Evolutionary conservation across 2,329 filamentous ascomycete genomes (phyloP), one percentile per base, ranked within the genome.

Genomic region (Cladosporium phlei): DNA sequence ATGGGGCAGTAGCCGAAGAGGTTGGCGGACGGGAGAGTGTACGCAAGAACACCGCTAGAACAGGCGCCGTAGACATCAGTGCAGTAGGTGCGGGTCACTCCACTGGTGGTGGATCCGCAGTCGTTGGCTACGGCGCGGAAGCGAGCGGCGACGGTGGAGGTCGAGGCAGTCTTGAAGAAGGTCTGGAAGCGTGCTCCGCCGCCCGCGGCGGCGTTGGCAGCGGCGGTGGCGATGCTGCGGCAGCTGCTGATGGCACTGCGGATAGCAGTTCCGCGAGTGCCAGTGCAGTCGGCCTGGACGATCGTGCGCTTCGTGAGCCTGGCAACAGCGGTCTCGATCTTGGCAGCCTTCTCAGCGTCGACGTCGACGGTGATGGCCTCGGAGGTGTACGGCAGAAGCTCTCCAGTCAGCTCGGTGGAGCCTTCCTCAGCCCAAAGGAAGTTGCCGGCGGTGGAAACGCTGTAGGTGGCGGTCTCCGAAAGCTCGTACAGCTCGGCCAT

Each of bases 1-100:
- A 78, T 63, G 9, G 71, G 68, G 66, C 82, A 85, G 68, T 83
- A 82, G 44, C 76, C 77, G 64, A 84, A 77, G 25, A 47, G 28
- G 62, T 74, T 76, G 28, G 56, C 57, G 11, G 52, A 29, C 0
- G 49, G 50, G 5, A 80, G 65, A 0, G 80, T 83, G 62, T 83
- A 85, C 1, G 82, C 82, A 19, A 85, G 65, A 3, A 81, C 75
- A 37, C 70, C 70, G 34, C 58, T 54, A 4, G 58, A 55, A 55
- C 82, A 85, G 50, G 72, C 73, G 2, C 64, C 61, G 57, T 77
- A 77, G 4, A 71, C 64, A 55, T 85, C 81, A n/a, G 66, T 69
- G 69, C 82, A 85, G 69, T 80, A 79, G 56, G 77, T 78, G 1
- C 62, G 65, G 2, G 78, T 78, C 2, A 61, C 57, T 1, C 77